These are phyloP conservation scores for Larix sibirica DNA, from an alignment of 83 land plant species.

Conservation along the genomic window DNA sequence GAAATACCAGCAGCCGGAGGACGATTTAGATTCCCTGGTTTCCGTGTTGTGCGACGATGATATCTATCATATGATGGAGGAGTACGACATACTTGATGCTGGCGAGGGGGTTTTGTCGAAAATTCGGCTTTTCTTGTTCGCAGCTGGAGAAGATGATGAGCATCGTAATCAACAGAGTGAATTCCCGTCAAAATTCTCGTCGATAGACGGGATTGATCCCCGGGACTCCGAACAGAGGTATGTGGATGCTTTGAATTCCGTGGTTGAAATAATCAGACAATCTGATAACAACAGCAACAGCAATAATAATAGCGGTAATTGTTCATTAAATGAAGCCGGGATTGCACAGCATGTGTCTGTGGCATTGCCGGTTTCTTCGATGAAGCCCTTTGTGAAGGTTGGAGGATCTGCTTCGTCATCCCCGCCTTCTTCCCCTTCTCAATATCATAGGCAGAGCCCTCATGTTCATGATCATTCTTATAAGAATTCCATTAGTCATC, in stretches of 20 bases:
- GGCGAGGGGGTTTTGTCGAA: slow-evolving; percentile 48
- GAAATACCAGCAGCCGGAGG: slow-evolving; percentile 83
- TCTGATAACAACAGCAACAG: background rate
- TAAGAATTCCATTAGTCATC: background rate
- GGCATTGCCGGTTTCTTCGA: slow-evolving; percentile 12
- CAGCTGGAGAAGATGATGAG: slow-evolving; percentile 32
- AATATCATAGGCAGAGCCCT: background rate
- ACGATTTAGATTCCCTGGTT: slow-evolving; percentile 76
- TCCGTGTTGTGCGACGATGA: slow-evolving; percentile 80
- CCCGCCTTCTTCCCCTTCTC: slow-evolving; percentile 4
- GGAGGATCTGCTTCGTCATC: background rate
- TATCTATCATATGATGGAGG: slow-evolving; percentile 78
- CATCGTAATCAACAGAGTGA: background rate
- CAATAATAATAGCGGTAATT: background rate
- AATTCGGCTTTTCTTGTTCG: slow-evolving; percentile 69
- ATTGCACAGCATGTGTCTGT: slow-evolving; percentile 9
- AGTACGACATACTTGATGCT: slow-evolving; percentile 67
- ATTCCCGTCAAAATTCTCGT: background rate
- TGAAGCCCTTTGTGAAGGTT: slow-evolving; percentile 9
- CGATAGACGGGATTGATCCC: slow-evolving; percentile 46
- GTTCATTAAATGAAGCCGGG: background rate
- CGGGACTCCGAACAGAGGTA: slow-evolving; percentile 63
- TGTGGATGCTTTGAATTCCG: slow-evolving; percentile 66
- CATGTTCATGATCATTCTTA: background rate
- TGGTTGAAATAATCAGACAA: slow-evolving; percentile 24